phyloP scores from a whole-genome alignment of 495 filamentous ascomycete species.

The Lepraria neglecta region DNA sequence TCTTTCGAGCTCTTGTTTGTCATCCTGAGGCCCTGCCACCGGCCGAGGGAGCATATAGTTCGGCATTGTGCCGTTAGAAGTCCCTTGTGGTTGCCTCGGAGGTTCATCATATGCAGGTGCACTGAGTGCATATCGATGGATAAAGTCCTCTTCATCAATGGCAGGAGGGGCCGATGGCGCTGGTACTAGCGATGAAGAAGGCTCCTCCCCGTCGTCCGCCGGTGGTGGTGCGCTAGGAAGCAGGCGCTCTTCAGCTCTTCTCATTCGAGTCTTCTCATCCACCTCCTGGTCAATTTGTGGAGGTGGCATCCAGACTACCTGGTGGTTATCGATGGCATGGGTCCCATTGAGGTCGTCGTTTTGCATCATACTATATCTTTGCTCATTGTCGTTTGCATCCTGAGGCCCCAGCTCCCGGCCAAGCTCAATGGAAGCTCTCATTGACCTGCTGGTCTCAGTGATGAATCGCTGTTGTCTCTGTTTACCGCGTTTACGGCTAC shows the following conservation, averaged over 20 bases:
- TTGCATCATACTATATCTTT: constrained; percentile 34
- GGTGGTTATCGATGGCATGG: constrained; percentile 31
- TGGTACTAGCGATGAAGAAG: constrained; percentile 37
- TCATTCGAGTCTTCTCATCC: constrained; percentile 63
- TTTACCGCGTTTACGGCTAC: constrained; percentile 53
- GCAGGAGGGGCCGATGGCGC: constrained; percentile 46
- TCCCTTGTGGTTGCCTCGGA: constrained; percentile 15
- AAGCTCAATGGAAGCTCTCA: constrained; percentile 22
- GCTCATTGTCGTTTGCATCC: constrained; percentile 24
- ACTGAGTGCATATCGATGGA: constrained; percentile 7
- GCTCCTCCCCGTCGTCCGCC: constrained; percentile 44
- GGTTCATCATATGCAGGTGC: constrained; percentile 34
- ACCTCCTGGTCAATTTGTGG: constrained; percentile 52
- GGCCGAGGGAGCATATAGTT: neutral
- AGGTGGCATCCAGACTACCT: constrained; percentile 41
- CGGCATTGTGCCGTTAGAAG: too few relatives aligned
- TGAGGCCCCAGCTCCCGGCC: constrained; percentile 33
- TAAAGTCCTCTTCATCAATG: constrained; percentile 29
- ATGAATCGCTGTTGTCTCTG: constrained; percentile 17
- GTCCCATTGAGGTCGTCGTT: constrained; percentile 38
- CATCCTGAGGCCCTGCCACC: constrained; percentile 42
- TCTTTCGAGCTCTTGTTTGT: constrained; percentile 82
- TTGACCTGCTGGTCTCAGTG: neutral
- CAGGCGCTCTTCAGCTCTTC: constrained; percentile 59
- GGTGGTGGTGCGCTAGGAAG: constrained; percentile 64